These are phyloP conservation scores for Hemileccinum impolitum DNA, from an alignment of 768 basidiomycete genomes.

Conservation along the genomic window DNA sequence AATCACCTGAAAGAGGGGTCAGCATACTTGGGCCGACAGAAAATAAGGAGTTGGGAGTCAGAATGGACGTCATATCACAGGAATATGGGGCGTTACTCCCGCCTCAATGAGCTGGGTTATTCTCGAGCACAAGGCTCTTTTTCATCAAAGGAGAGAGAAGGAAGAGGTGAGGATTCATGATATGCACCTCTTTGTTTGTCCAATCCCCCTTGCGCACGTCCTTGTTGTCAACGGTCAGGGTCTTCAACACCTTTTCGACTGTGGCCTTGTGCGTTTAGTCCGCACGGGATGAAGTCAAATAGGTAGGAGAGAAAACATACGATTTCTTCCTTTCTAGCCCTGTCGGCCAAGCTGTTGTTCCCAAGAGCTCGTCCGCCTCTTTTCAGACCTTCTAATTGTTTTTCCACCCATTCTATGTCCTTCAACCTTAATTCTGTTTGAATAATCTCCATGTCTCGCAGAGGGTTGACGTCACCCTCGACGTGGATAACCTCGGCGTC, in stretches of 20 bases:
- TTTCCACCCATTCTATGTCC: constrained; percentile 99
- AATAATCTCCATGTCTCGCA: constrained; percentile 98
- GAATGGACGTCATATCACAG: constrained; percentile 59
- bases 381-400: constrained; percentile 75
- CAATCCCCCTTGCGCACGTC: constrained; percentile 93
- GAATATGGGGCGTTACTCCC: constrained; percentile 86
- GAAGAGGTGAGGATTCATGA: not conserved
- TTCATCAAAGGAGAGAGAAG: constrained; percentile 47
- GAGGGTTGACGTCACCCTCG: constrained; percentile 94
- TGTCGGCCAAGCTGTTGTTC: constrained; percentile 80
- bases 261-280: constrained; percentile 51
- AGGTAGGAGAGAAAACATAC: constrained; percentile 42
- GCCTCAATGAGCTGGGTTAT: constrained; percentile 96
- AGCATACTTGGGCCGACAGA: constrained; percentile 1
- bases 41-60: constrained; percentile 29
- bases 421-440: constrained; percentile 91
- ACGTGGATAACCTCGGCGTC: constrained; percentile 99
- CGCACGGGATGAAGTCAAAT: constrained; percentile 4
- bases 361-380: constrained; percentile 70
- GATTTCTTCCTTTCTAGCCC: constrained; percentile 94
- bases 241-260: constrained; percentile 81
- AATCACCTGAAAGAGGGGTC: constrained; percentile 23
- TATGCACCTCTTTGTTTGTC: constrained; percentile 92
- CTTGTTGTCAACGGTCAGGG: constrained; percentile 74
- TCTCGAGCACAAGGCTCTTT: constrained; percentile 78